Evolutionary conservation across 192 early-diverging fungal genomes (phyloP).

Genomic region (Entrophospora sp.): DNA sequence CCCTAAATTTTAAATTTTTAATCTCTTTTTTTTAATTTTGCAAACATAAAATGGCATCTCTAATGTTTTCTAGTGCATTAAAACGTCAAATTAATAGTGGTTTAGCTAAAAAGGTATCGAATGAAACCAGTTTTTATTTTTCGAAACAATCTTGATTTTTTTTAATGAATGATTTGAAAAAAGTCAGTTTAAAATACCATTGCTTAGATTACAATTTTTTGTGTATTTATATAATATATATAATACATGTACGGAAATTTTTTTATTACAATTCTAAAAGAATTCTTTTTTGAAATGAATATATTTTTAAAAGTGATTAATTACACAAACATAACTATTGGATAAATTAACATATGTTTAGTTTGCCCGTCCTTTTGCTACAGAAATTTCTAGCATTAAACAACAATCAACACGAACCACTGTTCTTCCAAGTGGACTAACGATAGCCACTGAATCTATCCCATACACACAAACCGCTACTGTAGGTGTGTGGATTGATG

Average conservation of each 20-base stretch:
- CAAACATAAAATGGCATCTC: slow-evolving; percentile 20
- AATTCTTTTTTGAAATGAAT: not conserved
- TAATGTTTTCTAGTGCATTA: slow-evolving; percentile 11
- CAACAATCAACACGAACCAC: slow-evolving; percentile 55
- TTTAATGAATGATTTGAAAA: too few species aligned
- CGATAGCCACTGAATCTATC: slow-evolving; percentile 75
- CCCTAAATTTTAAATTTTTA: too few species aligned
- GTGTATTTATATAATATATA: not conserved
- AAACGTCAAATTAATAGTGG: not conserved
- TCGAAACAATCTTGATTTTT: not conserved
- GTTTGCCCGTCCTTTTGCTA: slow-evolving; percentile 45
- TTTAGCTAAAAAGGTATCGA: slow-evolving; percentile 10
- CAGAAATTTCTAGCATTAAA: slow-evolving; percentile 29
- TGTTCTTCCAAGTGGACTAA: slow-evolving; percentile 69
- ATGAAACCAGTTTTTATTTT: too few species aligned
- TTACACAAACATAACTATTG: not conserved
- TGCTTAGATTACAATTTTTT: not conserved
- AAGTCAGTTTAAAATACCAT: too few species aligned
- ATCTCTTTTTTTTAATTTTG: too few species aligned
- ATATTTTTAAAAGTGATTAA: not conserved
- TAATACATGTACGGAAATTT: too few species aligned
- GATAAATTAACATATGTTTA: too few species aligned
- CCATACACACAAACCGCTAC: slow-evolving; percentile 76
- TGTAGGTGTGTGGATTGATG: slow-evolving; percentile 86
- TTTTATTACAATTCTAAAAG: too few species aligned